phyloP scores from a whole-genome alignment of 2,329 filamentous ascomycete genomes.

The Hymenoscyphus infarciens region DNA sequence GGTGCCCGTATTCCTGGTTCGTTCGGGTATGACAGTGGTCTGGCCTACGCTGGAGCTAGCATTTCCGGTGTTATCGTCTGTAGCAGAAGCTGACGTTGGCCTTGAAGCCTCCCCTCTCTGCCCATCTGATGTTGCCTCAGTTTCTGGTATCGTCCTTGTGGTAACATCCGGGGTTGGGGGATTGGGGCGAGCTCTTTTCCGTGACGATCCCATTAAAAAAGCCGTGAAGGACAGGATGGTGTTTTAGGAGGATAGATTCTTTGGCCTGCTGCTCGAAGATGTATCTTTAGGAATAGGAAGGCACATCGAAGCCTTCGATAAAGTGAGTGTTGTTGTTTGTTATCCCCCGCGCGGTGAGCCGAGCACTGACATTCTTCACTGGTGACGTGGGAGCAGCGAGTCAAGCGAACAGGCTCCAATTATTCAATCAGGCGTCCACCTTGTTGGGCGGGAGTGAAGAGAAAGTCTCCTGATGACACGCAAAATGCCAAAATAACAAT shows the following conservation, averaged over 20 bases:
- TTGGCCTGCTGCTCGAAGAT: not conserved
- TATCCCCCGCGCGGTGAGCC: not conserved
- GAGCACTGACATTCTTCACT: not conserved
- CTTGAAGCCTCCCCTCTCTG: not conserved
- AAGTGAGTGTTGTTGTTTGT: conserved; percentile 2
- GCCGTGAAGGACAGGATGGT: not conserved
- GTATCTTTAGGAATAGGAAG: not conserved
- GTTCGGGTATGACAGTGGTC: not conserved
- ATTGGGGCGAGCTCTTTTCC: conserved; percentile 28
- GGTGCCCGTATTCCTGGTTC: not conserved
- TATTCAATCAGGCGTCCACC: not conserved
- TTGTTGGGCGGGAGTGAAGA: not conserved
- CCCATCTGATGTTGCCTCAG: not conserved
- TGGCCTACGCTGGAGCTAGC: not conserved
- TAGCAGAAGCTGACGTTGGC: not conserved
- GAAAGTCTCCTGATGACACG: not conserved
- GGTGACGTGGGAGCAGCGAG: not conserved
- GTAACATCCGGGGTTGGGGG: conserved; percentile 12
- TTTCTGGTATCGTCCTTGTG: conserved; percentile 5
- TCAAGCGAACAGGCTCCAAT: conserved; percentile 2
- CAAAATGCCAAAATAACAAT: not conserved
- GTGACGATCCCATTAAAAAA: conserved; percentile 29
- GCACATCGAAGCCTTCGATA: not conserved
- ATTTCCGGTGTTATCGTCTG: conserved; percentile 2
- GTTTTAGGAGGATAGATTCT: not conserved